A percentile compares a stretch with the other conserved stretches of the same genome.
Conservation (phyloP, 2,329 filamentous ascomycete genomes). For the Acarospora socialis region DNA sequence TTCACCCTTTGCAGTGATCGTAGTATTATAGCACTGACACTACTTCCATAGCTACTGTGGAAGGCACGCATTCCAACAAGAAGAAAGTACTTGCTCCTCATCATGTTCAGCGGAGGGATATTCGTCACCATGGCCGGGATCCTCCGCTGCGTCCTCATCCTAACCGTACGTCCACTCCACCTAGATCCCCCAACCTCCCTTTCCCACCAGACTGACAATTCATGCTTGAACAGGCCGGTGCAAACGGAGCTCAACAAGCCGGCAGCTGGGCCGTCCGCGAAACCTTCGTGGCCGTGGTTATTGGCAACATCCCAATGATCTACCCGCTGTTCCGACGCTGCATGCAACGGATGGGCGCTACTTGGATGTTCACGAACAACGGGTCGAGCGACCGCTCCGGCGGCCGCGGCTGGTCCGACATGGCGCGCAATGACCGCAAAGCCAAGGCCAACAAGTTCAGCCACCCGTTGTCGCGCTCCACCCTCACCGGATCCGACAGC, state of each 20-base stretch:
- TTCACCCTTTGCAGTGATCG: too few relatives aligned
- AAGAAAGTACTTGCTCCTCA: constrained; percentile 38
- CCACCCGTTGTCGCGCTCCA: too few relatives aligned
- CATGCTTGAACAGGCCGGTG: constrained; percentile 18
- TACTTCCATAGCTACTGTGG: constrained; percentile 37
- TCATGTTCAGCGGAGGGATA: constrained; percentile 41
- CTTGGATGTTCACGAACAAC: too few relatives aligned
- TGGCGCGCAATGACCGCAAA: too few relatives aligned
- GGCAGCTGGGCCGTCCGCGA: constrained; percentile 32
- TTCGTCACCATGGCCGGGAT: constrained; percentile 43
- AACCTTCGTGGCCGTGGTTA: constrained; percentile 31
- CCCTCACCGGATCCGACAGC: too few relatives aligned
- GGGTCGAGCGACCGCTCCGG: too few relatives aligned
- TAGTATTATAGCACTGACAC: neutral
- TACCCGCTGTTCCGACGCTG: constrained; percentile 23
- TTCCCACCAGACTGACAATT: neutral
- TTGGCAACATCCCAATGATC: constrained; percentile 31
- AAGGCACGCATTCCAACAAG: constrained; percentile 33
- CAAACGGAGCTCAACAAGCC: constrained; percentile 26
- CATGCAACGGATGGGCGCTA: constrained; percentile 18
- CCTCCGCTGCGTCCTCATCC: constrained; percentile 38
- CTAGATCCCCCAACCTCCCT: neutral
- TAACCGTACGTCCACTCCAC: constrained; percentile 22
- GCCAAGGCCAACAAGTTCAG: too few relatives aligned
- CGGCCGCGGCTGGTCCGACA: too few relatives aligned